Percentiles rank a stretch among this genome's conserved stretches.
Conservation (phyloP, 202 grass and related monocot genomes). For the Carex arenaria region DNA sequence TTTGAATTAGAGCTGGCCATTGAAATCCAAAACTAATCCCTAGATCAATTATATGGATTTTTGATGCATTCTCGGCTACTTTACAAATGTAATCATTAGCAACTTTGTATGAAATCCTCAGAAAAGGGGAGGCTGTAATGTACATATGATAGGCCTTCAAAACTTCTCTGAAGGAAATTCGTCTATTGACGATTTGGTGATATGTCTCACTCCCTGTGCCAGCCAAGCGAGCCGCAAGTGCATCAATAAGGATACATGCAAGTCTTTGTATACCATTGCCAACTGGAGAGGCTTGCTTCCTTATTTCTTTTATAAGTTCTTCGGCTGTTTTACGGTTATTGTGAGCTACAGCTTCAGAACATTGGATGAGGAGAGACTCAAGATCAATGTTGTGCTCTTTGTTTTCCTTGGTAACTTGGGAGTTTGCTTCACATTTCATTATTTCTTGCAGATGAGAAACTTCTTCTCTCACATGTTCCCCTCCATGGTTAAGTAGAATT, state of each 20-base stretch:
- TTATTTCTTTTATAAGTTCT: constrained; percentile 39
- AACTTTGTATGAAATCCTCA: constrained; percentile 17
- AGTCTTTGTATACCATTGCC: constrained; percentile 51
- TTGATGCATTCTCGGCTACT: constrained; percentile 18
- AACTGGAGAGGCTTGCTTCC: constrained; percentile 30
- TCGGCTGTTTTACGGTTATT: constrained; percentile 35
- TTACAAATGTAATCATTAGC: constrained; percentile 32
- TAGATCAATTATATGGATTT: constrained; percentile 34
- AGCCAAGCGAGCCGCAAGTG: constrained; percentile 42
- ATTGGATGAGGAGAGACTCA: constrained; percentile 47
- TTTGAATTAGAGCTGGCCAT: constrained; percentile 36
- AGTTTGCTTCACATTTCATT: constrained; percentile 23
- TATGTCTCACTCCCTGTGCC: constrained; percentile 47
- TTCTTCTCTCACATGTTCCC: constrained; percentile 9
- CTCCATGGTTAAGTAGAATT: constrained; percentile 30
- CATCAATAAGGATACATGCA: constrained; percentile 45
- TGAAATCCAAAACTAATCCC: constrained; percentile 40
- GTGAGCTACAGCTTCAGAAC: constrained; percentile 47
- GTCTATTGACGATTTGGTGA: constrained; percentile 20
- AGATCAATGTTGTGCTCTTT: constrained; percentile 29
- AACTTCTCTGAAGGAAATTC: neutral
- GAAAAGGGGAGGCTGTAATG: constrained; percentile 22
- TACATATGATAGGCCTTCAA: constrained; percentile 42
- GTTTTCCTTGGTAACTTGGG: constrained; percentile 8
- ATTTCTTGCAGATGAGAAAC: constrained; percentile 20